Evolutionary conservation across 768 basidiomycete species (phyloP).

Genomic region (Gymnopilus dilepis): DNA sequence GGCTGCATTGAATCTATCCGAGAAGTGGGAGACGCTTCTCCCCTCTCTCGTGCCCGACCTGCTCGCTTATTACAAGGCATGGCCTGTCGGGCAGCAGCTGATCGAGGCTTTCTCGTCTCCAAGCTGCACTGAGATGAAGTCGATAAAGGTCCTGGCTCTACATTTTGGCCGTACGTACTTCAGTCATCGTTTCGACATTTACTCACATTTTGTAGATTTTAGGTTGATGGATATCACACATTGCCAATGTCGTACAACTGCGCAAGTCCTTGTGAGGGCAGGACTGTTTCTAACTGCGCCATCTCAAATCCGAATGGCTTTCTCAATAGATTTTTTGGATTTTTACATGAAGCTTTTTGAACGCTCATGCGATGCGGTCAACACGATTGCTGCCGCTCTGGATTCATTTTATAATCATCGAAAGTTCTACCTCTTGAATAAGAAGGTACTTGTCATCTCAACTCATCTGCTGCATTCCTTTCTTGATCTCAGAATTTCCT

Average conservation of each 20-base stretch:
- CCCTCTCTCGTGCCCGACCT: conserved; percentile 9
- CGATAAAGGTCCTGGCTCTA: no score
- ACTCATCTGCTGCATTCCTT: no score
- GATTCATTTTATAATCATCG: conserved; percentile 34
- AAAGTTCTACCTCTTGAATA: conserved; percentile 25
- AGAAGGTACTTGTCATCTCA: no score
- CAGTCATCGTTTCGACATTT: no score
- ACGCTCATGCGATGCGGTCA: conserved; percentile 41
- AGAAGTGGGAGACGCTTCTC: conserved; percentile 10
- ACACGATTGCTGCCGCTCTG: conserved; percentile 31
- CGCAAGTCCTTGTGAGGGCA: conserved; percentile 30
- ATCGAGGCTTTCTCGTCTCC: not conserved
- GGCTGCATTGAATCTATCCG: not conserved
- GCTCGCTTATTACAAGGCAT: not conserved
- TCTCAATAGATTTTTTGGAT: no score
- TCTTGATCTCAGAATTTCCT: no score
- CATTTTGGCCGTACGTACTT: no score
- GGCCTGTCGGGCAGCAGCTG: not conserved
- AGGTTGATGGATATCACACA: not conserved
- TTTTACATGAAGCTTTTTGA: conserved; percentile 42
- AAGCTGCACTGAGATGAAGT: no score
- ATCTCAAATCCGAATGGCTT: conserved; percentile 23
- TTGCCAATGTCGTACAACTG: conserved; percentile 29
- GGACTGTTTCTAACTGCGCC: conserved; percentile 40
- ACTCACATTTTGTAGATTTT: no score